These are phyloP conservation scores for Hyaloscypha hepaticicola DNA, from an alignment of 495 filamentous ascomycete genomes.

Conservation along the genomic window DNA sequence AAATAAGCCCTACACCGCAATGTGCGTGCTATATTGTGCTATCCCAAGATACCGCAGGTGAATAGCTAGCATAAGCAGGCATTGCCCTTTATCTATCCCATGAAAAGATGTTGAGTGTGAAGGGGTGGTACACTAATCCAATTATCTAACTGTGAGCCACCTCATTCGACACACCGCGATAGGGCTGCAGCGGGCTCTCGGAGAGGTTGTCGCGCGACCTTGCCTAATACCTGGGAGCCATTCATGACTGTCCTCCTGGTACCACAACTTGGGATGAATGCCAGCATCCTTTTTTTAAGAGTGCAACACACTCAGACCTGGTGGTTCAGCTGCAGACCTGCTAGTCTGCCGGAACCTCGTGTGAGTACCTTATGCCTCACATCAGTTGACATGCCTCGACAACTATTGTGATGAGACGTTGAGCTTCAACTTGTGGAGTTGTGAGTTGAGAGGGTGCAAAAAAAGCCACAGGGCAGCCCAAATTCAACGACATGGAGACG, in stretches of 20 bases:
- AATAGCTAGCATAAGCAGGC: not conserved
- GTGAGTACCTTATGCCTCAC: not conserved
- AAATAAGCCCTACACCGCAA: not conserved
- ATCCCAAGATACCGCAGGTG: not conserved
- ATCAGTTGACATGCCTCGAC: not conserved
- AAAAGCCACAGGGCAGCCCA: not conserved
- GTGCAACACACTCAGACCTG: not conserved
- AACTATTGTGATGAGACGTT: not conserved
- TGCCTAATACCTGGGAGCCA: not conserved
- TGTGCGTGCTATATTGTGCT: not conserved
- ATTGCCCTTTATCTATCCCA: not conserved
- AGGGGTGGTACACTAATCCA: slow-evolving; percentile 3
- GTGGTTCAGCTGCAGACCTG: not conserved
- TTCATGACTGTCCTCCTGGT: not conserved
- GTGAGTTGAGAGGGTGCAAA: not conserved
- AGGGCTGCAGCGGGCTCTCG: slow-evolving; percentile 9
- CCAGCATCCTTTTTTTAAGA: not conserved
- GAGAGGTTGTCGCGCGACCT: not conserved
- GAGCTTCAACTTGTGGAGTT: not conserved
- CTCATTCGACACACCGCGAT: slow-evolving; percentile 3
- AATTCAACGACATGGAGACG: not conserved
- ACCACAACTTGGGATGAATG: not conserved
- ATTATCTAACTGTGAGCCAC: not conserved
- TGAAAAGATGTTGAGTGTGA: not conserved
- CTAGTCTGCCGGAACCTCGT: not conserved